Conservation (phyloP, 1,139 yeast species). For the Candida labiduridarum region DNA sequence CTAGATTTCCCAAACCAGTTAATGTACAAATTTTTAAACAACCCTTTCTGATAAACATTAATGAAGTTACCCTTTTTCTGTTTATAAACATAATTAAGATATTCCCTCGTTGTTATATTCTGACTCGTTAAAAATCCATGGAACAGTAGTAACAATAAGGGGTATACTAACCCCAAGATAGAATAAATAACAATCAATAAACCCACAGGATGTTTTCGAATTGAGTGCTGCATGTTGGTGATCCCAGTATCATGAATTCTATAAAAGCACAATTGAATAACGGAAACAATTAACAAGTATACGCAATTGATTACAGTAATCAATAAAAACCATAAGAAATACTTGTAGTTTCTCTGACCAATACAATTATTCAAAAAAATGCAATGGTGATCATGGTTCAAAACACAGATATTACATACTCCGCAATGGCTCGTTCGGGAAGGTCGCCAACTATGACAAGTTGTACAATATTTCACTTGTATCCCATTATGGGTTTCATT, state of each 20-base stretch:
- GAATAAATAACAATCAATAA: slow-evolving; percentile 52
- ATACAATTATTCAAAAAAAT: slow-evolving; percentile 45
- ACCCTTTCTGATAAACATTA: slow-evolving; percentile 46
- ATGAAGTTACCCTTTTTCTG: slow-evolving; percentile 21
- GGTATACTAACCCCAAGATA: slow-evolving; percentile 50
- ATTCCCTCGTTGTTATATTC: slow-evolving; percentile 76
- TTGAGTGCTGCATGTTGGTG: slow-evolving; percentile 23
- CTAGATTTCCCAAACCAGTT: slow-evolving; percentile 54
- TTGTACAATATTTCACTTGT: slow-evolving; percentile 46
- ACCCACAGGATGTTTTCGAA: slow-evolving; percentile 40
- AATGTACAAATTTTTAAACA: slow-evolving; percentile 41
- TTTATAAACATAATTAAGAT: slow-evolving; percentile 42
- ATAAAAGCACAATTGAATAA: slow-evolving; percentile 33
- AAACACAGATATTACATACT: slow-evolving; percentile 46
- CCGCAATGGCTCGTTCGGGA: slow-evolving; percentile 49
- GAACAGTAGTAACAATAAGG: slow-evolving; percentile 50
- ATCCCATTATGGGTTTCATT: slow-evolving; percentile 30
- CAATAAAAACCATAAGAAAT: slow-evolving; percentile 44
- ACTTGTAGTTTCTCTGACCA: slow-evolving; percentile 35
- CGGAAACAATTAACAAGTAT: slow-evolving; percentile 26
- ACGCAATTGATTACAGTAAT: slow-evolving; percentile 24
- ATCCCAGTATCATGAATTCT: slow-evolving; percentile 11
- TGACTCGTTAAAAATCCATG: slow-evolving; percentile 57
- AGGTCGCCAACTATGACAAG: slow-evolving; percentile 53
- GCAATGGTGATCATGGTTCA: slow-evolving; percentile 48